Conservation (phyloP, 2,329 filamentous ascomycete genomes). For the Aspergillus costaricaensis region DNA sequence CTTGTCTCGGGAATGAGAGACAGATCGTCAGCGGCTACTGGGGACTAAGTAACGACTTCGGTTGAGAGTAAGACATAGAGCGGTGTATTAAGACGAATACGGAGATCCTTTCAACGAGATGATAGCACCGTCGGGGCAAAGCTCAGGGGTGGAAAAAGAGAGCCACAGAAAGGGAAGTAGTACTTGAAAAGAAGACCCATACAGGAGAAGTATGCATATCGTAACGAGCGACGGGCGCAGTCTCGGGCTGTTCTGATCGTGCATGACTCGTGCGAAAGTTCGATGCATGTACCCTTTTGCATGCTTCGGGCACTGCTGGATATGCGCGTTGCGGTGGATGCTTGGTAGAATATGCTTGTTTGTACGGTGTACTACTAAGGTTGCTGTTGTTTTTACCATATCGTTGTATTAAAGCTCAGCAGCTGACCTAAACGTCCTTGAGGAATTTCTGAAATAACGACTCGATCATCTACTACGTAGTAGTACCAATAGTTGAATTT, state of each 20-base stretch:
- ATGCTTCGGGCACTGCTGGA: neutral
- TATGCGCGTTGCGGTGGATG: neutral
- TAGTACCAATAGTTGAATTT: too few species aligned
- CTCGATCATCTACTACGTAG: too few species aligned
- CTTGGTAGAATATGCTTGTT: neutral
- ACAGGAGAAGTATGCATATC: neutral
- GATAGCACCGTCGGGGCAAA: neutral
- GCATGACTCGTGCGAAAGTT: neutral
- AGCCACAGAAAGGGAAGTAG: neutral
- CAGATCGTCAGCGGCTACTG: conserved; percentile 1
- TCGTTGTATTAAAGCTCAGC: too few species aligned
- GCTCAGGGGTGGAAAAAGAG: neutral
- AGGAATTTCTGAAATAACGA: too few species aligned
- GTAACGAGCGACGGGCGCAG: neutral
- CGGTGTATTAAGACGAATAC: neutral
- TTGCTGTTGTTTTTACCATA: too few species aligned
- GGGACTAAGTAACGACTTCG: neutral
- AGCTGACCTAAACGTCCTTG: too few species aligned
- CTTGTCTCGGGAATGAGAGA: neutral
- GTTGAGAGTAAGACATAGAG: neutral
- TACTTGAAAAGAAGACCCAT: too few species aligned
- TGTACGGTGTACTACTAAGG: too few species aligned
- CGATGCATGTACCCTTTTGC: neutral
- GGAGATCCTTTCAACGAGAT: neutral
- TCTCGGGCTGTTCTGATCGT: neutral